Percentiles rank a stretch among this genome's conserved stretches.
phyloP scores from a whole-genome alignment of 1,284 basidiomycete genomes.

The Boletus sp. region DNA sequence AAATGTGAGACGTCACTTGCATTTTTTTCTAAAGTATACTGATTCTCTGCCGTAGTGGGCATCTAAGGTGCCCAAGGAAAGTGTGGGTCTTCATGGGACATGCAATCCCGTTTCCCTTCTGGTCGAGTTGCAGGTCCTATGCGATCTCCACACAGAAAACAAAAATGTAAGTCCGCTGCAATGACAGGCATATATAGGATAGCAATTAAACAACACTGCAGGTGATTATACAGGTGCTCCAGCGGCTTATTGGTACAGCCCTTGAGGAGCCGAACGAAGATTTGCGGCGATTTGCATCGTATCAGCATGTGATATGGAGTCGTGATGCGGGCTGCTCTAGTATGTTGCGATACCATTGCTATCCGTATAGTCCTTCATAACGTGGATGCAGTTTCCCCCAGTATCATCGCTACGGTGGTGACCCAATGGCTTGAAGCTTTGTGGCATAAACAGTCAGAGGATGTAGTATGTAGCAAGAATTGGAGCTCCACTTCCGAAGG shows the following conservation, averaged over 20 bases:
- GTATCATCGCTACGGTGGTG: conserved; percentile 34
- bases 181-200: not conserved
- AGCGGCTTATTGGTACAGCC: conserved; percentile 36
- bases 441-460: conserved; percentile 35
- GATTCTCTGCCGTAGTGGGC: conserved; percentile 19
- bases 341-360: conserved; percentile 16
- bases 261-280: conserved; percentile 33
- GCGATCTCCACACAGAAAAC: conserved; percentile 16
- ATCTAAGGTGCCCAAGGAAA: conserved; percentile 6
- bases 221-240: conserved; percentile 15
- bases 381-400: conserved; percentile 30
- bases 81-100: not conserved
- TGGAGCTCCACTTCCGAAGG: not conserved
- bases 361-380: not conserved
- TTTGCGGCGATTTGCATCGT: conserved; percentile 44
- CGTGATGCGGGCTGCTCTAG: conserved; percentile 37
- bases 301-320: conserved; percentile 55
- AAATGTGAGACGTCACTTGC: conserved; percentile 17
- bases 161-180: conserved; percentile 16
- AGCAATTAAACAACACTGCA: conserved; percentile 3
- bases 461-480: conserved; percentile 12
- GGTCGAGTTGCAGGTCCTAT: conserved; percentile 26
- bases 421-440: conserved; percentile 50
- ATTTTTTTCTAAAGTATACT: not conserved
- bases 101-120: conserved; percentile 21